Base-by-base conservation (phyloP, 768 basidiomycete genomes). In the Phylloporus scabripes region DNA sequence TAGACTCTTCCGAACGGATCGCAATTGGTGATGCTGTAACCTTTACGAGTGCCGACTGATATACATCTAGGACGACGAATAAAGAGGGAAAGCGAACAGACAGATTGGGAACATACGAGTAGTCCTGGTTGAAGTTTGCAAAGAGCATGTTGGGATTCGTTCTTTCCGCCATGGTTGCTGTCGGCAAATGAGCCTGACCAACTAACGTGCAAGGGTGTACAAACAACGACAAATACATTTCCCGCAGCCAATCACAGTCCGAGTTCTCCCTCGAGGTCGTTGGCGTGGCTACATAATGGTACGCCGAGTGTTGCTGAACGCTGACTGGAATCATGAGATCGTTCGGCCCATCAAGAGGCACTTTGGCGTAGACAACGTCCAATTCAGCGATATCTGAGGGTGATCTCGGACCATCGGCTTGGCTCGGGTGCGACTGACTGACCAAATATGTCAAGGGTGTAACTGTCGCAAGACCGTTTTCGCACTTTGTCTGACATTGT, bases 121-220 rank as follows among this genome's bases (percentile, higher is more conserved):
- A 94, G 66, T 98, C 94, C 63, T 98, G 95, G 70, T 98, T 98
- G 76, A 97, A 97, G 72, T 93, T 95, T 42, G 90, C 90, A 57
- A 90, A 92, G 37, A 92, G 72, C 84, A 81, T 79, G 62, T 72
- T 78, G 32, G 72, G 67, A 38, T 74, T 73, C 42, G 67, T 62
- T 43, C 62, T 60, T 46, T 73, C 72, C 3, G 69, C 61, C 71
- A 72, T 73, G 50, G 56, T 57, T 18, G 51, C 37, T 31, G 42
- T 43, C 49, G 38, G 38, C 49, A 44, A 28, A 48, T 24, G 37
- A 34, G 33, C 20, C 10, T 18, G 42, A 39, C 21, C 2, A 2
- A 21, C 43, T 43, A 14, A 33, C 18, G 55, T 57, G 42, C 55
- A 58, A 45, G 57, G 29, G 40, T 8, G 18, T 24, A 43, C 45